These are phyloP conservation scores for Grosmannia huntii DNA, from an alignment of 2,329 filamentous ascomycete species.

Conservation along the genomic window DNA sequence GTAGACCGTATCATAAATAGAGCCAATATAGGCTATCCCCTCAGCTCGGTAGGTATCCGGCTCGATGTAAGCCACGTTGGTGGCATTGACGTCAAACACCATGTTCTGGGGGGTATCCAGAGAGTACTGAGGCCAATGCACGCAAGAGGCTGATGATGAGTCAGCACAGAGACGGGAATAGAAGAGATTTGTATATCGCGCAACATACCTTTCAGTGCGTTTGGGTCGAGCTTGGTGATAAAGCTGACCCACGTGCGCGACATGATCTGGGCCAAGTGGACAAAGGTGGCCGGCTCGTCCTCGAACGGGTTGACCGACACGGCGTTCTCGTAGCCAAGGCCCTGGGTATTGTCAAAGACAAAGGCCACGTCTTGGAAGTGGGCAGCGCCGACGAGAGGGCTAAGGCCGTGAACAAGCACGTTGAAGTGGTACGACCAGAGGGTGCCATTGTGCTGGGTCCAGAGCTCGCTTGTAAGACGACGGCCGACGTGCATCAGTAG, in stretches of 20 bases:
- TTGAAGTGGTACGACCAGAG: conserved; percentile 31
- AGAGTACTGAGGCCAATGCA: conserved; percentile 23
- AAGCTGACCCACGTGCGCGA: conserved; percentile 39
- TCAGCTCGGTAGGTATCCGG: conserved; percentile 30
- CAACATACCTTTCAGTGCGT: conserved; percentile 9
- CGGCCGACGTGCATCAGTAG: background rate
- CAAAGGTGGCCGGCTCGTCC: conserved; percentile 26
- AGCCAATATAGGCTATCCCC: conserved; percentile 21
- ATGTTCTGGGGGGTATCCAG: conserved; percentile 33
- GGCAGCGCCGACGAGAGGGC: conserved; percentile 16
- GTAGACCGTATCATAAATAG: background rate
- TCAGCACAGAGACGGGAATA: conserved; percentile 1
- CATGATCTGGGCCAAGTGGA: conserved; percentile 32
- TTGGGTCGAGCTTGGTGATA: conserved; percentile 31
- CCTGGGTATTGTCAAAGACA: conserved; percentile 39
- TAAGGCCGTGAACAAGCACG: conserved; percentile 14
- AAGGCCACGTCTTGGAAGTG: conserved; percentile 39
- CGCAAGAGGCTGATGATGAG: background rate
- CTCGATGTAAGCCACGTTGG: conserved; percentile 23
- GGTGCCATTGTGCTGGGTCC: conserved; percentile 7
- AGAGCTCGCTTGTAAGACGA: conserved; percentile 7
- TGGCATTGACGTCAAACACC: conserved; percentile 35
- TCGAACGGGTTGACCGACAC: conserved; percentile 22
- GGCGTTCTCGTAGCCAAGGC: conserved; percentile 25
- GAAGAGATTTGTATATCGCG: background rate